Evolutionary conservation across 1,139 yeast species (phyloP), one percentile per base, ranked within the genome.

Genomic region (Taphrina pruni): DNA sequence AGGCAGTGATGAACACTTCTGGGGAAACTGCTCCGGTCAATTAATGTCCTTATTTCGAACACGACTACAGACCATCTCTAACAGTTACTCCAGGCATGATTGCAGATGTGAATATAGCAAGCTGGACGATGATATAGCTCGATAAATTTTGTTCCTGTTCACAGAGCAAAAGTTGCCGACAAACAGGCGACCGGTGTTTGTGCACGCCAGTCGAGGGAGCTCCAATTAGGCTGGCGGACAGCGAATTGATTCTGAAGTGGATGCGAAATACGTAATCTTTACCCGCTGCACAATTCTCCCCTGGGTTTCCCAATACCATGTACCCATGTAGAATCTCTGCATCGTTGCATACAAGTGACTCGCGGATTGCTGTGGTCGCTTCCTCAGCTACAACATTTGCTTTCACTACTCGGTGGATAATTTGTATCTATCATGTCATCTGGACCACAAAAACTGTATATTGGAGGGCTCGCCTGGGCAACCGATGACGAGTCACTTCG

Each of bases 1-100:
- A 94, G 85, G 98, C 97, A 87, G 91, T 92, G 85, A 94, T 94
- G 88, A 94, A 94, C 52, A 50, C 52, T 38, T 64, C 67, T 14
- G 67, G 60, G 38, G 60, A 54, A 41, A 64, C 58, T 54, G 7
- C 8, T 17, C 48, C 48, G 48, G 48, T 14, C 48, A 14, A 17
- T 17, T 1, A 45, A 45, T 12, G 8, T n/a, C 14, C 11, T 1
- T 11, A 39, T 11, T 9, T 11, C 43, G 14, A 14, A 0, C 36
- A 46, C 1, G 20, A 21, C 20, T 8, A n/a, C 35, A 9, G 11
- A 54, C 58, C 61, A 48, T 64, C 67, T 46, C 67, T 46, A 26
- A 64, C 61, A 17, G 67, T 55, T 9, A 57, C 67, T 55, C 67
- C 67, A 14, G 67, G 55, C 67, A 64, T 64, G 67, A 39, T 50